These are phyloP conservation scores for Pseudogymnoascus sp. DNA, from an alignment of 2,329 filamentous ascomycete species.

Conservation along the genomic window DNA sequence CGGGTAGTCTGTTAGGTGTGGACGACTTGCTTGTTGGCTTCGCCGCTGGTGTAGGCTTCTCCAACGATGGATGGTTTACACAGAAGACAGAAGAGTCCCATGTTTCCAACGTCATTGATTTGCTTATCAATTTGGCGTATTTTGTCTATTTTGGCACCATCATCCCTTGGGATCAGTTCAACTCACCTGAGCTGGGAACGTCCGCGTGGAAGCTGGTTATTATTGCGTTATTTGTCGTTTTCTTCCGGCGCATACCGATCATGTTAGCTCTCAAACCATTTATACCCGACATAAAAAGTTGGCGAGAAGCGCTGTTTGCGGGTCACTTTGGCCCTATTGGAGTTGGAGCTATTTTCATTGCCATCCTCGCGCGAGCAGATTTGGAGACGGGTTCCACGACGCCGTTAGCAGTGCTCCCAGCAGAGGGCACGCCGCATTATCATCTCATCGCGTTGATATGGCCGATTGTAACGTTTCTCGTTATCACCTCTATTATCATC, in stretches of 20 bases:
- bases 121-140: conserved; percentile 93
- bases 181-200: conserved; percentile 65
- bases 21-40: conserved; percentile 95
- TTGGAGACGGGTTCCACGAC: conserved; percentile 68
- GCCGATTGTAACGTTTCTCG: conserved; percentile 91
- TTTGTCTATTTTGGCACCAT: conserved; percentile 98
- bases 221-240: conserved; percentile 84
- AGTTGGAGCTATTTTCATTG: conserved; percentile 92
- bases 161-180: conserved; percentile 91
- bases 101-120: conserved; percentile 97
- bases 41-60: conserved; percentile 94
- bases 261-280: conserved; percentile 88
- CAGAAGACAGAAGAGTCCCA: conserved; percentile 98
- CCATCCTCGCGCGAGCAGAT: conserved; percentile 88
- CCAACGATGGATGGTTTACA: conserved; percentile 97
- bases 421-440: conserved; percentile 46
- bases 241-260: conserved; percentile 92
- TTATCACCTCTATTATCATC: conserved; percentile 88
- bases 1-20: conserved; percentile 81
- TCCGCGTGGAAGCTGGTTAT: conserved; percentile 87
- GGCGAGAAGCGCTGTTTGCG: conserved; percentile 93
- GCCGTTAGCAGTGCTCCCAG: conserved; percentile 58
- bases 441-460: conserved; percentile 79
- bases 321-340: conserved; percentile 97
- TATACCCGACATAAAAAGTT: conserved; percentile 96